Percentiles rank a stretch among this genome's conserved stretches.
These are phyloP conservation scores for Prunus davidiana DNA, from an alignment of 306 rosid species.

Conservation along the genomic window DNA sequence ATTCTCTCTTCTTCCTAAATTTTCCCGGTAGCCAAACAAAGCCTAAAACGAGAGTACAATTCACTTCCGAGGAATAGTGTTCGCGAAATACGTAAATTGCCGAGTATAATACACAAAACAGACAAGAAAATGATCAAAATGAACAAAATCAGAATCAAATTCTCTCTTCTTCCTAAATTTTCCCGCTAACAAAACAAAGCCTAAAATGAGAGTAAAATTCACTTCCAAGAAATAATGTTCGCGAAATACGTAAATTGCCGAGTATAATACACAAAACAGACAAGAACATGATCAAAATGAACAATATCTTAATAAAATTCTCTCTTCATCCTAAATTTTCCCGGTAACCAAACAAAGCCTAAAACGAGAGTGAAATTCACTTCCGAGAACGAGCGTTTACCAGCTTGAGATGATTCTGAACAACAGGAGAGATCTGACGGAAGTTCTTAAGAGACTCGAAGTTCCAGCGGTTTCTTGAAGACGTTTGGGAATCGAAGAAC, in stretches of 20 bases:
- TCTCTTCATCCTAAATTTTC: neutral
- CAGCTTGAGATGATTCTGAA: constrained; percentile 69
- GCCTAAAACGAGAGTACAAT: too few species aligned
- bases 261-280: neutral
- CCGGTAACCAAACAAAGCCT: neutral
- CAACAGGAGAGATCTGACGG: constrained; percentile 67
- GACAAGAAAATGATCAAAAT: too few species aligned
- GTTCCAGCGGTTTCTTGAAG: constrained; percentile 55
- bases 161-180: neutral
- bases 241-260: neutral
- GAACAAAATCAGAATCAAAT: too few species aligned
- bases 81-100: neutral
- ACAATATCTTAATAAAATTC: neutral
- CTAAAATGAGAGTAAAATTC: too few species aligned
- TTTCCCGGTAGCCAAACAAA: too few species aligned
- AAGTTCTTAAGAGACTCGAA: constrained; percentile 72
- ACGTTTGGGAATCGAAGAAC: constrained; percentile 57
- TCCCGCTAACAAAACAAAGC: too few species aligned
- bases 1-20: neutral
- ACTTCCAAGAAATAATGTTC: too few species aligned
- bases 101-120: neutral
- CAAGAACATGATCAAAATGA: neutral
- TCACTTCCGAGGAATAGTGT: too few species aligned
- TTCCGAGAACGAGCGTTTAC: constrained; percentile 20
- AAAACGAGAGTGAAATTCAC: neutral